Conservation (phyloP, 139 green algal genomes). For the Coccomyxa sp. region DNA sequence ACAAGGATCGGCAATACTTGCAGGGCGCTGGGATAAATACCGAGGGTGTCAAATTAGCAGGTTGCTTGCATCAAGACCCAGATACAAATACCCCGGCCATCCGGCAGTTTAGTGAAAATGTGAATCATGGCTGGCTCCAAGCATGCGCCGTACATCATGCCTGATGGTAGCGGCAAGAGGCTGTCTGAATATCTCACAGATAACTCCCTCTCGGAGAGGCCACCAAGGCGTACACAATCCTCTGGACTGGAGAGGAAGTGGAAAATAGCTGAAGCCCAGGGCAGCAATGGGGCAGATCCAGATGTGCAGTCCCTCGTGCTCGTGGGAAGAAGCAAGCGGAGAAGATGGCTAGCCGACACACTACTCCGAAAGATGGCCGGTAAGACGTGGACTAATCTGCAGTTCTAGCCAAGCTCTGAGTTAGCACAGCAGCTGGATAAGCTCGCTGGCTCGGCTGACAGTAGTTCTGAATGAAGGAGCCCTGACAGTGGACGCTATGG, state of each 20-base stretch:
- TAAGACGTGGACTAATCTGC: no score
- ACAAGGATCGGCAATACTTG: no score
- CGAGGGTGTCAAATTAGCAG: no score
- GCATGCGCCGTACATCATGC: slow-evolving; percentile 36
- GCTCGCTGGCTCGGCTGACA: neutral
- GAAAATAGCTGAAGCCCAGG: neutral
- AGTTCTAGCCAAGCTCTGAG: neutral
- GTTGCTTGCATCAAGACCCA: no score
- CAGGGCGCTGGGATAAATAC: no score
- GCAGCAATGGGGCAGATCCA: neutral
- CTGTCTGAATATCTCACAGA: neutral
- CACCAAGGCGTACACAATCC: slow-evolving; percentile 3
- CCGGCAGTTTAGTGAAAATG: no score
- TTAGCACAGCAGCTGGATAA: neutral
- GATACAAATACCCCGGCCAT: no score
- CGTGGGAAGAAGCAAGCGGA: slow-evolving; percentile 1
- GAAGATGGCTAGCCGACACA: slow-evolving; percentile 45
- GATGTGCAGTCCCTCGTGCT: neutral
- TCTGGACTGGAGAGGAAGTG: neutral
- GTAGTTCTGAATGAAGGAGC: neutral
- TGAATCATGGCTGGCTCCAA: neutral
- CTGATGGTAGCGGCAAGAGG: slow-evolving; percentile 13
- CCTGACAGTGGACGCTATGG: slow-evolving; percentile 45
- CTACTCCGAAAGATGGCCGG: slow-evolving; percentile 46
- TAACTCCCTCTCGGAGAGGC: slow-evolving; percentile 10